Base-by-base conservation (phyloP, 331 rosid species). In the Malus hybrid region DNA sequence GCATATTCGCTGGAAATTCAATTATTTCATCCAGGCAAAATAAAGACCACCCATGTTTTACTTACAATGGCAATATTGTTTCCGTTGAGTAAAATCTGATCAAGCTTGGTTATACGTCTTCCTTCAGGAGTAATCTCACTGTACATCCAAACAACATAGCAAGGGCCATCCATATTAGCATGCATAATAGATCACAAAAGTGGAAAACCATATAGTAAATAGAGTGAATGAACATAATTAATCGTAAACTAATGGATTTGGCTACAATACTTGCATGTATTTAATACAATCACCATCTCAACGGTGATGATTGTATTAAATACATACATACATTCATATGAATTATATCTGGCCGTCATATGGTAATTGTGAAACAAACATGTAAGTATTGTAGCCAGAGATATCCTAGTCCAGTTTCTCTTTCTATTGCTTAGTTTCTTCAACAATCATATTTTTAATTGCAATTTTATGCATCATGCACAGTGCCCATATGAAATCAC, bases 1-100 rank as follows among this genome's bases (percentile, higher is more conserved):
- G 60, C n/a, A 18, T 55, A 16, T 16, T 55, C 10, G 6, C 4
- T 2, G n/a, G 24, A 18, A 55, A 18, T 18, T 55, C 4, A 55
- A 55, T 55, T 55, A 55, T 19, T 55, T 19, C 60, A 55, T 44
- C 50, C 50, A 57, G 18, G 67, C 13, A 33, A 55, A 5, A 13
- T 9, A 10, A 11, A 20, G 33, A 13, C 6, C 19, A 73, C 27
- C 28, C 50, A 14, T 60, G 67, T 70, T 44, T 29, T 56, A 87
- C 96, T 93, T 86, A 93, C 98, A 86, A 93, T 91, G n/a, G 98
- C 97, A 86, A 91, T 93, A 84, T 93, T 91, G 95, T 93, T 93
- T 78, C 98, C 97, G 24, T 93, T 93, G 61, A 93, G 95, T 79
- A 93, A 84, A 78, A 93, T 93, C 88, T 93, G 98, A 71, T 91